Evolutionary conservation across 345 rosid genomes (phyloP), one percentile per base, ranked within the genome.

Genomic region (Salix brachista): DNA sequence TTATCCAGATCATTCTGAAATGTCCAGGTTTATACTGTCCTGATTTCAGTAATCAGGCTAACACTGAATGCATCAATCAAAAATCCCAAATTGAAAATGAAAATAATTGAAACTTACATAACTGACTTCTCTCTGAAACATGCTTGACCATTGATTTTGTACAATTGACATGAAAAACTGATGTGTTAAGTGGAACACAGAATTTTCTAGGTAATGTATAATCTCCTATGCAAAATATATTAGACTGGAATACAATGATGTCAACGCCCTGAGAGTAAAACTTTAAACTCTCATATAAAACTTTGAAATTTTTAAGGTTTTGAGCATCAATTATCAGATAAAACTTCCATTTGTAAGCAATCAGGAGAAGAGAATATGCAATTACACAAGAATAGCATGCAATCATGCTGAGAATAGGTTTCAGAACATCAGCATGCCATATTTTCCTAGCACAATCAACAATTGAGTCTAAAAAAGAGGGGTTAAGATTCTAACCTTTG

Each of bases 401-500:
- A 36, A 10, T 34, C 37, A 26, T 67, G 48, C 60, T 61, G 19
- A 11, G 75, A 23, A 78, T 32, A 72, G 25, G 75, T 14, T 34
- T 71, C 70, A 73, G 58, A 71, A 66, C 36, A 61, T 41, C 60
- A 48, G 54, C 19, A 36, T n/a, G 39, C 26, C 13, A 64, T 25
- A 36, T 44, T 65, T 65, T 52, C 46, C 42, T 46, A 37, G 44
- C 56, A 50, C 30, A 73, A 37, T 69, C 23, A 42, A 69, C 18
- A 67, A 52, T 54, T 10, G 21, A 30, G 26, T 7, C 25, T 44
- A 72, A 74, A 48, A 16, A 69, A 77, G 79, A 71, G 34, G 73
- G 56, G 32, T 64, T 17, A 71, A 76, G 73, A 83, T 52, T 77
- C 93, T 89, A 46, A 96, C 99, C 98, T 90, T 96, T 66, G 96